These are phyloP conservation scores for Populus pruinosa DNA, from an alignment of 345 rosid species.

Conservation along the genomic window DNA sequence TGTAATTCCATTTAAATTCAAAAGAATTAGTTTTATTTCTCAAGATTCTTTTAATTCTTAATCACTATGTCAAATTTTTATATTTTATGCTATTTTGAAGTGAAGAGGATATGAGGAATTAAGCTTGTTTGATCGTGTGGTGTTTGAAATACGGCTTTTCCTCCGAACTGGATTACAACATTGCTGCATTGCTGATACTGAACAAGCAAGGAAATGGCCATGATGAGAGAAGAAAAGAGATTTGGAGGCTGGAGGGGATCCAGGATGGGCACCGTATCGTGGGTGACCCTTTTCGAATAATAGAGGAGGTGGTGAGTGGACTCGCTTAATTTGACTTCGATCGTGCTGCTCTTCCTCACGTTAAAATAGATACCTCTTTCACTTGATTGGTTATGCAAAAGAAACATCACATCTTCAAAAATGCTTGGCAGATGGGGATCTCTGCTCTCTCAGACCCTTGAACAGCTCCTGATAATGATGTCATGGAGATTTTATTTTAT, in stretches of 20 bases:
- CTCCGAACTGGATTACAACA: too few relatives aligned
- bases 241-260: not conserved
- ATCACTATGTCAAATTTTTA: too few relatives aligned
- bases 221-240: not conserved
- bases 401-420: not conserved
- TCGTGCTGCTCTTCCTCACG: not conserved
- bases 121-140: too few relatives aligned
- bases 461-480: not conserved
- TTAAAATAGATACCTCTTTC: not conserved
- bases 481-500: too few relatives aligned
- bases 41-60: too few relatives aligned
- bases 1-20: too few relatives aligned
- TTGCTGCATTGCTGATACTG: too few relatives aligned
- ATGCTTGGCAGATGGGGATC: not conserved
- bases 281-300: conserved; percentile 3
- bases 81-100: too few relatives aligned
- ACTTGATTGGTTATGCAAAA: not conserved
- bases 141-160: too few relatives aligned
- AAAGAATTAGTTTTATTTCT: too few relatives aligned
- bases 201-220: not conserved
- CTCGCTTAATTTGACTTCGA: not conserved
- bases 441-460: not conserved
- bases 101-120: too few relatives aligned
- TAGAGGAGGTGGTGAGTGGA: not conserved
- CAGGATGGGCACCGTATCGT: not conserved